A percentile compares a stretch with the other conserved stretches of the same genome.
Evolutionary conservation across 1,284 basidiomycete species (phyloP).

Genomic region (Sanghuangporus weigelae): DNA sequence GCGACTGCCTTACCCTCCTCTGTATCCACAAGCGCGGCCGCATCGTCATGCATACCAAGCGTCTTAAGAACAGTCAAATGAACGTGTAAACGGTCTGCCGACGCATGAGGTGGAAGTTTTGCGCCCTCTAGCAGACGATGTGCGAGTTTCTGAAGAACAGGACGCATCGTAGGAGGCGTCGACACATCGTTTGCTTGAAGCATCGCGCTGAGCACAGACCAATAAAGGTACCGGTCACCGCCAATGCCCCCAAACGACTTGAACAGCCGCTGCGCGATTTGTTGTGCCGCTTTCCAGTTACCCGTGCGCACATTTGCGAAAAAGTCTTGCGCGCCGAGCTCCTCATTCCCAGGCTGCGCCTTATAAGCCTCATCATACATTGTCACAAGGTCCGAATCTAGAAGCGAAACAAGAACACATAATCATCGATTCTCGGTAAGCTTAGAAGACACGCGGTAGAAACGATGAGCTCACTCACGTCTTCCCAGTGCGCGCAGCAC

Average conservation of each 20-base stretch:
- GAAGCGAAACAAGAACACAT: conserved; percentile 9
- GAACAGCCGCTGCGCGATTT: conserved; percentile 38
- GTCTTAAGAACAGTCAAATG: conserved; percentile 69
- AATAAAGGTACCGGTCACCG: conserved; percentile 76
- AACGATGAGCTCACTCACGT: conserved; percentile 42
- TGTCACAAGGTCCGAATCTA: conserved; percentile 69
- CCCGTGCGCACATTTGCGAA: conserved; percentile 72
- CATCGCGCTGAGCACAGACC: conserved; percentile 74
- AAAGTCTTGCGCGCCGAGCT: conserved; percentile 77
- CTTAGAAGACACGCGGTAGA: not conserved
- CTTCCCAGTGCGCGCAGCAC: conserved; percentile 71
- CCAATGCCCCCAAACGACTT: conserved; percentile 8
- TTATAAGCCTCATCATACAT: conserved; percentile 82
- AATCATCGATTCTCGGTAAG: not conserved
- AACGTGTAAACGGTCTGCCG: conserved; percentile 71
- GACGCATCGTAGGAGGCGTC: conserved; percentile 55
- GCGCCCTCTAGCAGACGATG: conserved; percentile 59
- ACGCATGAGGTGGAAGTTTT: conserved; percentile 53
- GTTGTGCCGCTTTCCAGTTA: conserved; percentile 79
- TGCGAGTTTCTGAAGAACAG: conserved; percentile 67
- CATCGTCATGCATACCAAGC: conserved; percentile 62
- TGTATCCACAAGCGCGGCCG: conserved; percentile 61
- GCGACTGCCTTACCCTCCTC: conserved; percentile 64
- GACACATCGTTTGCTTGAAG: conserved; percentile 71
- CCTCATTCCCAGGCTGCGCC: conserved; percentile 72